These are phyloP conservation scores for Pseudocercospora musae DNA, from an alignment of 2,329 filamentous ascomycete genomes.

Conservation along the genomic window DNA sequence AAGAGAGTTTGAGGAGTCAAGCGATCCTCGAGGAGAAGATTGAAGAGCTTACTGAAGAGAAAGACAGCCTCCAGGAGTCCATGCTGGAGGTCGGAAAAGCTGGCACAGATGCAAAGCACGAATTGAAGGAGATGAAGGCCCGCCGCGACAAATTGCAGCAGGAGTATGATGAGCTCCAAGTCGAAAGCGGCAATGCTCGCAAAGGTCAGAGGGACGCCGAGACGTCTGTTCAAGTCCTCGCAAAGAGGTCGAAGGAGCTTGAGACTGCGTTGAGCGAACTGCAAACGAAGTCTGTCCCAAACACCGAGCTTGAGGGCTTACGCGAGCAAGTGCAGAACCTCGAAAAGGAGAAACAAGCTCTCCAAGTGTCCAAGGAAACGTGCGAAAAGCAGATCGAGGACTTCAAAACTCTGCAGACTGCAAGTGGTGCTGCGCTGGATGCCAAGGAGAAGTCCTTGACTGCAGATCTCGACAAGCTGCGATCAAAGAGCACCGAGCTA, in stretches of 20 bases:
- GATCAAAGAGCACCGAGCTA: slow-evolving; percentile 64
- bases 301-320: slow-evolving; percentile 59
- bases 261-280: slow-evolving; percentile 62
- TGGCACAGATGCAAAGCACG: slow-evolving; percentile 33
- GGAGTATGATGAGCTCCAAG: slow-evolving; percentile 27
- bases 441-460: slow-evolving; percentile 56
- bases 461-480: slow-evolving; percentile 67
- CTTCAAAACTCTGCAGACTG: slow-evolving; percentile 48
- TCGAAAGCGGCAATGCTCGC: slow-evolving; percentile 18
- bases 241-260: slow-evolving; percentile 39
- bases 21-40: slow-evolving; percentile 28
- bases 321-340: slow-evolving; percentile 28
- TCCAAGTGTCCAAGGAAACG: slow-evolving; percentile 62
- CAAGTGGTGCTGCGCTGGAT: slow-evolving; percentile 47
- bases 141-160: slow-evolving; percentile 25
- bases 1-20: slow-evolving; percentile 27
- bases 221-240: slow-evolving; percentile 24
- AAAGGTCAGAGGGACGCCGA: slow-evolving; percentile 31
- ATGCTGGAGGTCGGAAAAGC: slow-evolving; percentile 29
- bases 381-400: slow-evolving; percentile 68
- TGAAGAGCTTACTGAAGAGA: slow-evolving; percentile 24
- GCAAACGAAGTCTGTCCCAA: slow-evolving; percentile 33
- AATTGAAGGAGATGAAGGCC: slow-evolving; percentile 29
- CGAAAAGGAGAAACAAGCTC: slow-evolving; percentile 58
- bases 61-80: slow-evolving; percentile 25